Conservation (phyloP, 2,329 filamentous ascomycete species). For the Hirsutella rhossiliensis region DNA sequence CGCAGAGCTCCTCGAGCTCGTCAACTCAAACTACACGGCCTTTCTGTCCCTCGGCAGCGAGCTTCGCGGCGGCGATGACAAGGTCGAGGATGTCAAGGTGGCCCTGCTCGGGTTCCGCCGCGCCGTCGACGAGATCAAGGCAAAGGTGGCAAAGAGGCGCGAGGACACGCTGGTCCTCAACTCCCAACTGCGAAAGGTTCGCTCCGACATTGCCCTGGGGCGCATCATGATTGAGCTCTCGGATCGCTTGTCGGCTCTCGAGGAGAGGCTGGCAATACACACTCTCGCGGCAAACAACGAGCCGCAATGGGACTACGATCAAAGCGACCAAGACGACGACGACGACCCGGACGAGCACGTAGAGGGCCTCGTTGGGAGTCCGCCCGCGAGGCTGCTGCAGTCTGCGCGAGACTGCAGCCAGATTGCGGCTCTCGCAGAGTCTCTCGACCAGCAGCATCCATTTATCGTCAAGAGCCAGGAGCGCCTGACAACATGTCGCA, state of each 20-base stretch:
- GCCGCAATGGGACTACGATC: constrained; percentile 15
- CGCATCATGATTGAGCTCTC: constrained; percentile 56
- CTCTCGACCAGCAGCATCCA: constrained; percentile 32
- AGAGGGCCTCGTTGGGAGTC: constrained; percentile 28
- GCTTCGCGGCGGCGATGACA: constrained; percentile 78
- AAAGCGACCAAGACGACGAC: constrained; percentile 29
- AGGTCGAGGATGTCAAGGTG: constrained; percentile 79
- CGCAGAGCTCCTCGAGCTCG: constrained; percentile 81
- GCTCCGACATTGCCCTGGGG: constrained; percentile 48
- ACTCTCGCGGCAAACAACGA: constrained; percentile 15
- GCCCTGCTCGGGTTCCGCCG: constrained; percentile 76
- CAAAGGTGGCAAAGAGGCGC: constrained; percentile 50
- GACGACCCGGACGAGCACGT: constrained; percentile 16
- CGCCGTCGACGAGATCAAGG: constrained; percentile 64
- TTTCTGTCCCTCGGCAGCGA: constrained; percentile 77
- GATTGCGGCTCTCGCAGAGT: constrained; percentile 28
- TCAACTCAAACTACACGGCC: constrained; percentile 89
- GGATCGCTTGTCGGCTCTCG: constrained; percentile 48
- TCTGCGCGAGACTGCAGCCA: constrained; percentile 33
- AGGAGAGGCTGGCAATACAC: constrained; percentile 48
- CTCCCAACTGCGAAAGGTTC: constrained; percentile 53
- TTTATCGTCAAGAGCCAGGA: constrained; percentile 41
- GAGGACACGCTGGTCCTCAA: constrained; percentile 51
- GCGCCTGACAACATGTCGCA: constrained; percentile 38
- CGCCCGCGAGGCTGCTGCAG: constrained; percentile 31